Percentiles rank a stretch among this genome's conserved stretches.
These are phyloP conservation scores for Sphagnurus paluster DNA, from an alignment of 1,284 basidiomycete genomes.

Conservation along the genomic window DNA sequence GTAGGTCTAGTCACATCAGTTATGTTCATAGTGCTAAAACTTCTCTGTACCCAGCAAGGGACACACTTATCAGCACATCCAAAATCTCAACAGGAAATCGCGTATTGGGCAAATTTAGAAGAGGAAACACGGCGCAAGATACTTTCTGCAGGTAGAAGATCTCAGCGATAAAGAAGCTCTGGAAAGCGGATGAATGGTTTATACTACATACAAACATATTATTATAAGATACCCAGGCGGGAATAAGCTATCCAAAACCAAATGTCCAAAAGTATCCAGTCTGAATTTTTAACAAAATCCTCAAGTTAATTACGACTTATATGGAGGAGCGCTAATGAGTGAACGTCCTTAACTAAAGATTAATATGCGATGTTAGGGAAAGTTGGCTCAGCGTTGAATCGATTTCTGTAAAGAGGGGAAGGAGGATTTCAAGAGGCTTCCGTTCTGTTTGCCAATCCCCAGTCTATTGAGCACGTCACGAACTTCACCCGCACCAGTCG, in stretches of 20 bases:
- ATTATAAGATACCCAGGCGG: too few relatives aligned
- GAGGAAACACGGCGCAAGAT: slow-evolving; percentile 57
- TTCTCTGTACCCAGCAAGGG: slow-evolving; percentile 39
- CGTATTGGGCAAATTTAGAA: slow-evolving; percentile 58
- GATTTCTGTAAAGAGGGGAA: slow-evolving; percentile 40
- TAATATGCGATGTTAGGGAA: neutral
- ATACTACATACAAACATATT: too few relatives aligned
- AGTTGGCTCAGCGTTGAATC: slow-evolving; percentile 19
- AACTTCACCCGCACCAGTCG: slow-evolving; percentile 67
- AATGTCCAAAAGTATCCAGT: too few relatives aligned
- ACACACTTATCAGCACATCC: slow-evolving; percentile 53
- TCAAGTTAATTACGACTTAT: slow-evolving; percentile 14
- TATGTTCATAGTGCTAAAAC: slow-evolving; percentile 1
- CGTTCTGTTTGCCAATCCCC: slow-evolving; percentile 72
- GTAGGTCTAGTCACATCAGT: slow-evolving; percentile 43
- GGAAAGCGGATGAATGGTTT: neutral
- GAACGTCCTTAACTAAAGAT: neutral
- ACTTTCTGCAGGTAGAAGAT: slow-evolving; percentile 40
- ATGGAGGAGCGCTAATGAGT: slow-evolving; percentile 15
- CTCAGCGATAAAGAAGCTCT: slow-evolving; percentile 12
- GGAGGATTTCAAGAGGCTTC: slow-evolving; percentile 65
- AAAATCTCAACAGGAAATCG: slow-evolving; percentile 58
- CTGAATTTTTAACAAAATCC: too few relatives aligned
- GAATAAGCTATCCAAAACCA: too few relatives aligned
- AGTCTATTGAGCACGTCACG: slow-evolving; percentile 75